Evolutionary conservation across 2,329 filamentous ascomycete genomes (phyloP).

Genomic region (Epichloe brachyelytri): DNA sequence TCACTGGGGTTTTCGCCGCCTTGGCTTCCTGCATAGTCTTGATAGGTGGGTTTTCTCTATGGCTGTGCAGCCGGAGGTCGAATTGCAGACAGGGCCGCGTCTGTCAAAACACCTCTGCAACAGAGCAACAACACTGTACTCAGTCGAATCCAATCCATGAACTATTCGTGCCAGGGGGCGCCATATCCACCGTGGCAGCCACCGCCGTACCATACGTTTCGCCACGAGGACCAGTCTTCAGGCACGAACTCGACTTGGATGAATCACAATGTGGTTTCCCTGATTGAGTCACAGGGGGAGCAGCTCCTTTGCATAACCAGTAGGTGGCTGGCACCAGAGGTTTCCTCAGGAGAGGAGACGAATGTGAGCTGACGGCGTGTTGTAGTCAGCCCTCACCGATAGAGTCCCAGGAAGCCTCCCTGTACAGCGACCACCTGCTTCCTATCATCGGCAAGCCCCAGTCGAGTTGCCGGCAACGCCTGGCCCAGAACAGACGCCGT

Average conservation of each 20-base stretch:
- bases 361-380: not conserved
- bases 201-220: not conserved
- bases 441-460: not conserved
- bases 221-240: not conserved
- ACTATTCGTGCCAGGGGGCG: not conserved
- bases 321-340: not conserved
- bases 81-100: not conserved
- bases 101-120: not conserved
- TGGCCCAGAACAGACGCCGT: constrained; percentile 16
- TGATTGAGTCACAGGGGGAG: not conserved
- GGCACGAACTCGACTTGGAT: not conserved
- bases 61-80: not conserved
- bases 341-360: not conserved
- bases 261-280: not conserved
- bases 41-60: not conserved
- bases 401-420: not conserved
- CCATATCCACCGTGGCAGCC: not conserved
- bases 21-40: not conserved
- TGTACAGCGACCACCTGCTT: not conserved
- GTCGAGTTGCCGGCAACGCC: constrained; percentile 9
- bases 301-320: not conserved
- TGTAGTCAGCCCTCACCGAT: constrained; percentile 1
- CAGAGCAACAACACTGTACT: not conserved
- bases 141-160: not conserved
- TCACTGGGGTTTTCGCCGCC: not conserved